phyloP scores from a whole-genome alignment of 2,329 filamentous ascomycete genomes.

The Verticillium tricorpus region DNA sequence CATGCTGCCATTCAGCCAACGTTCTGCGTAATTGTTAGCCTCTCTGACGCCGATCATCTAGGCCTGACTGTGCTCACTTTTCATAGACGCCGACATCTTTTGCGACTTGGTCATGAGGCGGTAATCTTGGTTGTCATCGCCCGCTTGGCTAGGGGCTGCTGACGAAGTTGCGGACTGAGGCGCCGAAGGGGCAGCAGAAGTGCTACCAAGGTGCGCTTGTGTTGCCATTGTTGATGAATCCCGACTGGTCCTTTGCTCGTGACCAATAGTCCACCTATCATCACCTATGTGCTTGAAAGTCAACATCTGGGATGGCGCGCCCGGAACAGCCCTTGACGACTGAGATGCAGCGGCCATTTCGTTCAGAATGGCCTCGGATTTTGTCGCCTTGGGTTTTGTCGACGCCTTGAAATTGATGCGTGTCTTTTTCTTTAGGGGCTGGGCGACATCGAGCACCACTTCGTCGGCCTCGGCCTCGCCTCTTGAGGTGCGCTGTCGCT shows the following conservation, averaged over 20 bases:
- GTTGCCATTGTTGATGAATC: conserved; percentile 10
- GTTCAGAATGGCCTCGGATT: conserved; percentile 7
- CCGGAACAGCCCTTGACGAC: neutral
- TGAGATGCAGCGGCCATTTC: conserved; percentile 3
- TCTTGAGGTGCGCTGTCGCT: conserved; percentile 49
- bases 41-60: conserved; percentile 13
- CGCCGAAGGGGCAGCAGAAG: conserved; percentile 9
- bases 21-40: conserved; percentile 33
- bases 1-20: conserved; percentile 60
- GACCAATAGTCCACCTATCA: conserved; percentile 7
- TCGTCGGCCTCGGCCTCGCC: conserved; percentile 41
- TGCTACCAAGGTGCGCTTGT: neutral
- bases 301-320: neutral
- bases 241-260: conserved; percentile 2
- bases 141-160: conserved; percentile 11
- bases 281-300: conserved; percentile 9
- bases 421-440: conserved; percentile 29
- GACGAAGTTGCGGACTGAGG: conserved; percentile 11
- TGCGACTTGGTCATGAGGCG: conserved; percentile 60
- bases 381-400: neutral
- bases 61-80: conserved; percentile 39
- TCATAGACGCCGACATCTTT: conserved; percentile 64
- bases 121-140: conserved; percentile 49
- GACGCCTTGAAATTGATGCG: conserved; percentile 12
- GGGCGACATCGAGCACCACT: conserved; percentile 25